Base-by-base conservation (phyloP, 2,329 filamentous ascomycete species). In the Colletotrichum scovillei region DNA sequence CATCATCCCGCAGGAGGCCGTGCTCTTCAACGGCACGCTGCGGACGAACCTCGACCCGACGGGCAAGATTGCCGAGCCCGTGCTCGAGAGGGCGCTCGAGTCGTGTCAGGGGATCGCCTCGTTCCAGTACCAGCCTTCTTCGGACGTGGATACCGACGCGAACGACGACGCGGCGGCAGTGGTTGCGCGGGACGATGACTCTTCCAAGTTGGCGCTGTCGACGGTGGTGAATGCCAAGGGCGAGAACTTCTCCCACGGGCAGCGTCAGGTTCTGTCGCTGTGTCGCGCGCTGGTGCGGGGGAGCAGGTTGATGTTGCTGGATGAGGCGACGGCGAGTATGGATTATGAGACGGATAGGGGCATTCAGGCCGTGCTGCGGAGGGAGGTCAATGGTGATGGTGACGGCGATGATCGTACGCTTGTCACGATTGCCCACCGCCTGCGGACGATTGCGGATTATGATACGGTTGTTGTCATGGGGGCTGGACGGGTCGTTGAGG, bases 1-100 rank as follows among this genome's bases (percentile, higher is more conserved):
- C 3, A 87, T 90, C 55, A 90, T 91, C 22, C 88, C 89, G 0
- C 89, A 91, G 75, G 89, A 91, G 75, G 86, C 89, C 0, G 87
- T 89, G 22, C 81, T 91, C 8, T 89, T 90, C 78, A 88, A 86
- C 72, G 88, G 88, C 26, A 85, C 84, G 12, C 84, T 89, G 12
- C 80, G 82, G 59, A 86, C 85, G 16, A 89, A 94, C 77, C 86
- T 94, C 16, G 92, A 94, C 78, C 90, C 92, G 0, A 90, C 91
- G 52, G 86, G 88, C 42, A 84, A 88, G 42, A 84, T 91, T 32
- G 84, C 87, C 0, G 87, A 89, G 63, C 82, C 82, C 1, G 85
- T 87, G 49, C 85, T 94, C 0, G 84, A 87, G 35, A 88, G 87
- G 73, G 92, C 91, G 0, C 84, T 94, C 5, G 85, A 88, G 35